These are phyloP conservation scores for Cucumis melo DNA, from an alignment of 306 rosid species.

Conservation along the genomic window DNA sequence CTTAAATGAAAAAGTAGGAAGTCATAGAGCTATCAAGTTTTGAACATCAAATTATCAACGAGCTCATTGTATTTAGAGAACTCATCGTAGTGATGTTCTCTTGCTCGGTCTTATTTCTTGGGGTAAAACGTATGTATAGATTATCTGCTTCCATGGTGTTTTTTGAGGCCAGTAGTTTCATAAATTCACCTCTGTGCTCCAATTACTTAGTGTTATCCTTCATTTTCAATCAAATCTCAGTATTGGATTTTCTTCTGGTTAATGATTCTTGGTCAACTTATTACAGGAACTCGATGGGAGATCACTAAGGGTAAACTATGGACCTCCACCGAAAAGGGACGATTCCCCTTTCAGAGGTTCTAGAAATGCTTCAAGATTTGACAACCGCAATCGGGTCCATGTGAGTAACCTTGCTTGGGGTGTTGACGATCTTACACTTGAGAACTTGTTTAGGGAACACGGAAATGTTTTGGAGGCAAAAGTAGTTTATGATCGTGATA, in stretches of 20 bases:
- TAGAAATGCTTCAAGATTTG: constrained; percentile 17
- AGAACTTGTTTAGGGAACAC: constrained; percentile 54
- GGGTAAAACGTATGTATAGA: background rate
- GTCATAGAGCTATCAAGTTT: background rate
- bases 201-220: background rate
- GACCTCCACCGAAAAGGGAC: constrained; percentile 58
- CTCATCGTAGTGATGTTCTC: background rate
- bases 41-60: background rate
- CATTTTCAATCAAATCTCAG: background rate
- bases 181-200: background rate
- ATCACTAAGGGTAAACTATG: constrained; percentile 64
- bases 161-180: background rate
- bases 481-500: constrained; percentile 90
- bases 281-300: constrained; percentile 73
- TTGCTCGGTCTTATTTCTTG: background rate
- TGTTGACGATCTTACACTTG: constrained; percentile 66
- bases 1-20: background rate
- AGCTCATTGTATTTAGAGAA: background rate
- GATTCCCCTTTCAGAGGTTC: constrained; percentile 26
- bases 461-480: constrained; percentile 83
- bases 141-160: background rate
- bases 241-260: constrained; percentile 2
- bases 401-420: constrained; percentile 95
- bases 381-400: constrained; percentile 43
- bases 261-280: constrained; percentile 1